Base-by-base conservation (phyloP, 192 early-diverging fungal species). In the Linnemannia exigua region DNA sequence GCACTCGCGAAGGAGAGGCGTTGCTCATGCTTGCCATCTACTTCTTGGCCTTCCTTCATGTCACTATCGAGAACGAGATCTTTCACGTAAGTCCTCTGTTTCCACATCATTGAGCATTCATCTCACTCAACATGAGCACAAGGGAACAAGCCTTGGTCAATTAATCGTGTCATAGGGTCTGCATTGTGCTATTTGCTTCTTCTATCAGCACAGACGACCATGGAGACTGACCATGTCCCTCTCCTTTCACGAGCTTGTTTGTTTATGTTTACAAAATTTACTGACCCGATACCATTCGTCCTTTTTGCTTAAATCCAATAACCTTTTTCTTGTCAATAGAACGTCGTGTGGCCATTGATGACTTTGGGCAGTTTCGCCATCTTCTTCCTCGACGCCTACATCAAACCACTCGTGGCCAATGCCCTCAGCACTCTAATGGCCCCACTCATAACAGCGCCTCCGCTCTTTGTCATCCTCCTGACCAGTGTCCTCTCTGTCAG, bases 1-100 rank as follows among this genome's bases (percentile, higher is more conserved):
- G 83, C 69, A 85, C 52, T 74, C 83, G 83, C 22, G 77, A 85
- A 48, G 83, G 83, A 20, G 83, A 85, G 58, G 83, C 83, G 0
- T 25, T 85, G 54, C 54, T 85, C 3, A 85, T 85, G 83, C 44
- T 85, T 11, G 83, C 83, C 22, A 85, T 85, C 68, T 85, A 85
- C 74, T 85, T 85, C 67, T 72, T 85, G 77, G 83, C 83, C 19
- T 85, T 85, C 58, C 74, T 85, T 31, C 83, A 85, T 76, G 83
- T 85, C 69, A 85, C 83, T 22, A 72, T 85, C 61, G 83, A 79
- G 68, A 85, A 85, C 69, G 83, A 79, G 37, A 79, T 74, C 37
- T 85, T 85, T 46, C 83, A 85, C 31, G 83, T 79, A 79, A 75
- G 83, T 74, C 31, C 16, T 44, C 41, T 54, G 16, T 3, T 58